phyloP scores from a whole-genome alignment of 208 protist genomes.

The Trypanosoma mega region DNA sequence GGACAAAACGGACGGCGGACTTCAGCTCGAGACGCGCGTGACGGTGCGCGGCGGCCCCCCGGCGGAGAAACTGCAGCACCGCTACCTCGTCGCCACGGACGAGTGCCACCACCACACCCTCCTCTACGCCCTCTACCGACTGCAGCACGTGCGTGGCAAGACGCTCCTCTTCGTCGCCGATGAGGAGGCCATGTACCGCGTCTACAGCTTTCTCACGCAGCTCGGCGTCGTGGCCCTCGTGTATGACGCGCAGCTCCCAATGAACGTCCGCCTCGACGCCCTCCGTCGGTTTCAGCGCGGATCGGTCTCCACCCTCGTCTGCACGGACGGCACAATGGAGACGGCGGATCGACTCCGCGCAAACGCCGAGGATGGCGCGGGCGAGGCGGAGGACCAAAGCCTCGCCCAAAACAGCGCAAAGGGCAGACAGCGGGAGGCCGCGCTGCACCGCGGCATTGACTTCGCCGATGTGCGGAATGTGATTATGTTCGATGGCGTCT shows the following conservation, averaged over 20 bases:
- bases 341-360: constrained; percentile 67
- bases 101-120: constrained; percentile 93
- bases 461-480: constrained; percentile 95
- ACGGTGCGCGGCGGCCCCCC: constrained; percentile 35
- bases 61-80: constrained; percentile 69
- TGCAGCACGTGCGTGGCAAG: constrained; percentile 93
- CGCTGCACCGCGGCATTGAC: constrained; percentile 95
- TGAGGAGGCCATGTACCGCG: constrained; percentile 92
- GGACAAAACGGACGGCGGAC: constrained; percentile 7
- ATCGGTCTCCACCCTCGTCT: constrained; percentile 95
- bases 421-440: constrained; percentile 32
- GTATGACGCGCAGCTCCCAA: constrained; percentile 95
- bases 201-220: constrained; percentile 96
- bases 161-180: constrained; percentile 97
- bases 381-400: constrained; percentile 4
- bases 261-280: constrained; percentile 95
- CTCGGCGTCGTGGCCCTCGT: constrained; percentile 92
- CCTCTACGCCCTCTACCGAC: constrained; percentile 93
- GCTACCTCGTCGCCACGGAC: constrained; percentile 88
- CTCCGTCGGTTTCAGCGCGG: constrained; percentile 95
- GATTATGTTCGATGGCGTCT: constrained; percentile 96
- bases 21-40: constrained; percentile 74
- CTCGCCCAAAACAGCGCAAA: neutral
- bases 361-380: constrained; percentile 8
- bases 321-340: constrained; percentile 93